phyloP scores from a whole-genome alignment of 2,329 filamentous ascomycete species.

The Sordariomycetes sp. region DNA sequence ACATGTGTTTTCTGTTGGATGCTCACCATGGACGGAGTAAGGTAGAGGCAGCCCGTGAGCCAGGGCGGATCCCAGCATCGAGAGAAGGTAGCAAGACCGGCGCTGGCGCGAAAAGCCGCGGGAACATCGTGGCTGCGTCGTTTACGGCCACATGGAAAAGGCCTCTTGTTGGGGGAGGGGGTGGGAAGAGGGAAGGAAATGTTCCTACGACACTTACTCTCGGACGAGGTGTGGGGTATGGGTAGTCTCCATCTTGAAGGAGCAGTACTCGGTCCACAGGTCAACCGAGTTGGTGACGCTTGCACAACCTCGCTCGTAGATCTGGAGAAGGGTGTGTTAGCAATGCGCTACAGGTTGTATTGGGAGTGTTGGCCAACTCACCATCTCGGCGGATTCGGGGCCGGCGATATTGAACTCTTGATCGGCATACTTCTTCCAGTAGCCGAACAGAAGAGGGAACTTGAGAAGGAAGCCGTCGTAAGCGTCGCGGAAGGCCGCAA shows the following conservation, averaged over 20 bases:
- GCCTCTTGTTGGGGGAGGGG: constrained; percentile 1
- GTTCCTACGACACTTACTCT: constrained; percentile 80
- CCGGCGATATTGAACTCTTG: constrained; percentile 94
- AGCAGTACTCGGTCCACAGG: constrained; percentile 94
- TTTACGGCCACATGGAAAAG: not conserved
- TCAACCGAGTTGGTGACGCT: constrained; percentile 92
- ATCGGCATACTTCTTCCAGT: constrained; percentile 99
- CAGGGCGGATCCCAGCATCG: not conserved
- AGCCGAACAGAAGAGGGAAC: constrained; percentile 91
- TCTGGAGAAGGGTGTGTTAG: constrained; percentile 36
- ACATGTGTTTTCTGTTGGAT: constrained; percentile 12
- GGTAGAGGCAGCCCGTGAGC: not conserved
- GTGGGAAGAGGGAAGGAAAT: constrained; percentile 38
- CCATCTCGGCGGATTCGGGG: constrained; percentile 95
- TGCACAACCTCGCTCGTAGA: constrained; percentile 90
- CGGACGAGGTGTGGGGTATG: constrained; percentile 90
- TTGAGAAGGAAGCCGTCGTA: constrained; percentile 92
- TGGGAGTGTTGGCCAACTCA: constrained; percentile 23
- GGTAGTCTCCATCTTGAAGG: constrained; percentile 95
- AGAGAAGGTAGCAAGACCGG: not conserved
- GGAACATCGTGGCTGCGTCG: constrained; percentile 1
- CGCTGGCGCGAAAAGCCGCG: not conserved
- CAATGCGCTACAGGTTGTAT: not conserved
- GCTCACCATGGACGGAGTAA: not conserved
- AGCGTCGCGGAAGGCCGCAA: constrained; percentile 73